Base-by-base conservation (phyloP, 495 filamentous ascomycete species). In the Evernia prunastri region DNA sequence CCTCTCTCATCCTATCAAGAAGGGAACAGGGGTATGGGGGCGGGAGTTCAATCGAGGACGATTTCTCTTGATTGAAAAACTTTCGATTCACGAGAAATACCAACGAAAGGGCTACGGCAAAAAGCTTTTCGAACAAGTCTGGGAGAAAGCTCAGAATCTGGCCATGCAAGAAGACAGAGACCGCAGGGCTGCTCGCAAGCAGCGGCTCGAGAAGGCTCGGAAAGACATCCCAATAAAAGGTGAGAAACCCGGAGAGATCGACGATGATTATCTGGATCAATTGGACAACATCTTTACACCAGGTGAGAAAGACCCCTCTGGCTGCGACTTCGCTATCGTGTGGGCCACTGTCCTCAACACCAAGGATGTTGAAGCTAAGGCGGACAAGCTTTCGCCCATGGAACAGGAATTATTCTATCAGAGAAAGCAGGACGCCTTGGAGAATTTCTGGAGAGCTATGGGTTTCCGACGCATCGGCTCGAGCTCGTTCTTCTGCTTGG, bases 1-100 rank as follows among this genome's bases (percentile, higher is more conserved):
- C 42, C 29, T 49, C 47, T 29, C 64, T 25, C 69, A 70, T 58
- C 43, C 51, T 33, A 51, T 69, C 6, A 69, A 59, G 56, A 71
- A 69, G 58, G 72, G 72, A 11, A 66, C 68, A 29, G 72, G 68
- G 15, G 49, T 68, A 25, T 74, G 68, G 66, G 65, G 66, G 13
- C 47, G 62, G 10, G 72, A 73, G 51, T 53, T 73, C 29, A 64
- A 74, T 60, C 0, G 51, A 13, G 72, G 67, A 20, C 56, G 60
- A 20, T 63, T 73, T 27, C 49, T 73, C 18, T 36, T 71, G 11
- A 66, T 72, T 23, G 67, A 72, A 57, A 53, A 23, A 10, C 35
- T 72, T 23, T 12, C 13, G 10, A 51, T 66, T 5, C 25, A 62
- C 15, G 58, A 66, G 42, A 27, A 61, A 17, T 63, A 67, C 53